Evolutionary conservation across 805 yeast genomes (phyloP), one percentile per base, ranked within the genome.

Genomic region (Kuraishia floccosa): DNA sequence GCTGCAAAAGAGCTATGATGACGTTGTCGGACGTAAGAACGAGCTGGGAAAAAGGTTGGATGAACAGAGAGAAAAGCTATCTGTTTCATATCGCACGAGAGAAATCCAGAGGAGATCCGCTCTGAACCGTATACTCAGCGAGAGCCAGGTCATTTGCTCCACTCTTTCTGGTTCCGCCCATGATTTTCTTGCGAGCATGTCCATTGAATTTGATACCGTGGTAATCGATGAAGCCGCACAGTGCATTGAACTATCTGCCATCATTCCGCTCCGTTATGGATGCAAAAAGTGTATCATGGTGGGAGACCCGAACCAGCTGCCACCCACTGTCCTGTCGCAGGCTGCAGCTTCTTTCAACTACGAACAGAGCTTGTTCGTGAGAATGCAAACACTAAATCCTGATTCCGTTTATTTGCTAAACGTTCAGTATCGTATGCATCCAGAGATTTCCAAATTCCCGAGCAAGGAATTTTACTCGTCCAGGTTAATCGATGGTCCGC

Each of bases 371-470:
- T 61, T 91, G 46, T 91, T 91, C 53, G 97, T 89, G 25, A 68
- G 98, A 39, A 87, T 89, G 93, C 94, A 82, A 42, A 71, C 65
- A 32, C 67, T 71, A 37, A 54, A 76, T 42, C 75, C 57, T 33
- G 62, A 47, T 47, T 60, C 83, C 0, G 79, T 81, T 4, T 70
- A 84, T 41, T 55, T 89, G 40, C 67, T 91, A 43, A 78, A 89
- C 54, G 89, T 84, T 8, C 98, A 89, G 49, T 89, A 89, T 50
- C 89, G 98, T 60, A 89, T 91, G 99, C 94, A 93, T 53, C 96
- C 98, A 0, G 75, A 66, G 4, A 91, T 91, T 30, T 82, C 96
- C 13, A 51, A 41, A 28, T 93, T 91, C 50, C 98, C 99, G 2
- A 81, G 95, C 17, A 47, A 57, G 9, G 82, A 83, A 47, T 93